Conservation (phyloP, 1,284 basidiomycete genomes). For the Mycena citricolor region DNA sequence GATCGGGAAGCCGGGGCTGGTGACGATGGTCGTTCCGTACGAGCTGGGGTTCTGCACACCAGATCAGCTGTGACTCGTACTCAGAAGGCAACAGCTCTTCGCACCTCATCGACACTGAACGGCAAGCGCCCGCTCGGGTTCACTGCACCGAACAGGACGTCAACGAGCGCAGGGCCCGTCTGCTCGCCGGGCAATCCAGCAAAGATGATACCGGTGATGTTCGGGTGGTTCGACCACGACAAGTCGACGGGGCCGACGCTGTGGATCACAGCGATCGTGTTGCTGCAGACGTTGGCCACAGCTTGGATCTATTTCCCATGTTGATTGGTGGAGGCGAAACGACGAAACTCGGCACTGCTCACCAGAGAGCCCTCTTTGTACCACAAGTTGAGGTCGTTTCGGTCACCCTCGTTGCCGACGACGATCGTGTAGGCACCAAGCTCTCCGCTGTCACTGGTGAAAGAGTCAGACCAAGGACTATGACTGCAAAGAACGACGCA, state of each 20-base stretch:
- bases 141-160: slow-evolving; percentile 52
- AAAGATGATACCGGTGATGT: slow-evolving; percentile 69
- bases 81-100: slow-evolving; percentile 7
- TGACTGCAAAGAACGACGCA: slow-evolving; percentile 27
- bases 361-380: slow-evolving; percentile 44
- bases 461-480: neutral
- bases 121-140: slow-evolving; percentile 64
- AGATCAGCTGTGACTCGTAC: neutral
- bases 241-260: slow-evolving; percentile 60
- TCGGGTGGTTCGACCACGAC: slow-evolving; percentile 60
- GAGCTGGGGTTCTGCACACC: slow-evolving; percentile 9
- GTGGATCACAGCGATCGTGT: slow-evolving; percentile 70
- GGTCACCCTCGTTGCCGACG: slow-evolving; percentile 66
- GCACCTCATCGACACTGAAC: slow-evolving; percentile 57
- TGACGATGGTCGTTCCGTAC: slow-evolving; percentile 44
- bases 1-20: slow-evolving; percentile 30
- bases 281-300: slow-evolving; percentile 49
- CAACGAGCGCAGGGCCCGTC: slow-evolving; percentile 59
- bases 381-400: slow-evolving; percentile 76
- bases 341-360: no score
- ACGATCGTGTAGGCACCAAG: slow-evolving; percentile 55
- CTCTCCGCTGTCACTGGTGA: slow-evolving; percentile 39
- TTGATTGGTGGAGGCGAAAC: no score
- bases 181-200: slow-evolving; percentile 65
- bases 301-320: slow-evolving; percentile 33